A percentile compares a stretch with the other conserved stretches of the same genome.
These are phyloP conservation scores for Aspergillus jensenii DNA, from an alignment of 2,329 filamentous ascomycete genomes.

Conservation along the genomic window DNA sequence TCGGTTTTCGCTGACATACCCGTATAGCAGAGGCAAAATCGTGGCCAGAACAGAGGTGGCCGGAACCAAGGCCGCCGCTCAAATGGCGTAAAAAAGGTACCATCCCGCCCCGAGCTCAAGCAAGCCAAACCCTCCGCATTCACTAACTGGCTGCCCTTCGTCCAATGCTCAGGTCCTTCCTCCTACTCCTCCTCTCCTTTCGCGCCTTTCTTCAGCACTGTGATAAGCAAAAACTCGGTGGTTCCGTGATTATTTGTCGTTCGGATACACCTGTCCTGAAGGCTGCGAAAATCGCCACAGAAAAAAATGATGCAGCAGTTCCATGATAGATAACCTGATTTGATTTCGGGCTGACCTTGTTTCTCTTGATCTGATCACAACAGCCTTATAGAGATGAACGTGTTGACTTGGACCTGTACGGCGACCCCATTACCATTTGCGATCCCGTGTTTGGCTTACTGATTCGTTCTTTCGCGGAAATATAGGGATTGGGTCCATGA, in stretches of 20 bases:
- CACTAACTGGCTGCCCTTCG: background rate
- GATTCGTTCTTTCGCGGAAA: background rate
- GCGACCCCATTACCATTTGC: constrained; percentile 3
- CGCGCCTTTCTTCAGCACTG: constrained; percentile 39
- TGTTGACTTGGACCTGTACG: constrained; percentile 48
- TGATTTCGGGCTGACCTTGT: constrained; percentile 48
- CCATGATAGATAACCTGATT: constrained; percentile 30
- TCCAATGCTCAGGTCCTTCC: constrained; percentile 40
- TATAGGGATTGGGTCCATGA: constrained; percentile 90
- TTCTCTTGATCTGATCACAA: constrained; percentile 35
- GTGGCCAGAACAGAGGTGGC: constrained; percentile 31
- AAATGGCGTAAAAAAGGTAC: constrained; percentile 89
- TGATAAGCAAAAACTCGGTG: constrained; percentile 34
- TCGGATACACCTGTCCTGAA: constrained; percentile 19
- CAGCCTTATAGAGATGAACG: constrained; percentile 48
- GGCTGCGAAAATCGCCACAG: constrained; percentile 27
- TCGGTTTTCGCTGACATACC: constrained; percentile 15
- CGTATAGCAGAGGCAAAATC: constrained; percentile 23
- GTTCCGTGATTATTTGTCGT: constrained; percentile 22
- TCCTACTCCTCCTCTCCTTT: constrained; percentile 37
- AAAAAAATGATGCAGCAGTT: constrained; percentile 33
- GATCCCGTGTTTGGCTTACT: background rate
- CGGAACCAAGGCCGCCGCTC: constrained; percentile 58
- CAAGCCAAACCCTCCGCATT: background rate
- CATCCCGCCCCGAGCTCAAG: background rate